Percentiles rank a stretch among this genome's conserved stretches.
Evolutionary conservation across 1,139 yeast genomes (phyloP).

Genomic region (Hemisphaericaspora lyxosophila): DNA sequence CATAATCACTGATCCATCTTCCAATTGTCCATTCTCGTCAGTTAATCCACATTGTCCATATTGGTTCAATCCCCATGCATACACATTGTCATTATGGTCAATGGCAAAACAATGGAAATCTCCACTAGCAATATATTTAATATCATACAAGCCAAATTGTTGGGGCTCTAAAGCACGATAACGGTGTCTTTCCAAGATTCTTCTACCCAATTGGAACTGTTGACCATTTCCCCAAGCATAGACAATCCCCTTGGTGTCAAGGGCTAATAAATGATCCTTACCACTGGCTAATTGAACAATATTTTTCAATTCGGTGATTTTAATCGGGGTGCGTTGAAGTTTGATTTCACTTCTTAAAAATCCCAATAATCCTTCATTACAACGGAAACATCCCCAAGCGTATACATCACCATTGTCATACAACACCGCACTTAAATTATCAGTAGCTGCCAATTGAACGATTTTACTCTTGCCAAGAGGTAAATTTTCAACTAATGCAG

Average conservation of each 20-base stretch:
- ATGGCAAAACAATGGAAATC: constrained; percentile 96
- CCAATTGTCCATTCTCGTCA: constrained; percentile 50
- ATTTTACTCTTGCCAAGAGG: constrained; percentile 54
- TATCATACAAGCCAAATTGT: constrained; percentile 73
- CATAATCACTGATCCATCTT: constrained; percentile 80
- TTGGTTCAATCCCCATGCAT: constrained; percentile 94
- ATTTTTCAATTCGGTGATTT: constrained; percentile 60
- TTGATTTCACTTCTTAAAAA: constrained; percentile 61
- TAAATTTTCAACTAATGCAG: constrained; percentile 68
- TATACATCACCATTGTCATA: constrained; percentile 83
- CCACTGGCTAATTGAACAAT: constrained; percentile 90
- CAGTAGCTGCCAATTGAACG: constrained; percentile 89
- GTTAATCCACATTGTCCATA: constrained; percentile 94
- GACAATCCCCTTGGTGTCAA: constrained; percentile 82
- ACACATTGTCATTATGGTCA: constrained; percentile 66
- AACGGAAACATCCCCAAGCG: constrained; percentile 97
- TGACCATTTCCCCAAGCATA: constrained; percentile 98
- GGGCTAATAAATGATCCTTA: constrained; percentile 84
- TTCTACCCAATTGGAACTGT: constrained; percentile 86
- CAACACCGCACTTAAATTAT: constrained; percentile 80
- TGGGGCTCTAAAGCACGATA: constrained; percentile 70
- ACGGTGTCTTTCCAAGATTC: constrained; percentile 73
- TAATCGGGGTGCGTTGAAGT: constrained; percentile 67
- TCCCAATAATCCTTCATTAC: constrained; percentile 88
- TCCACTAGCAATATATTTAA: constrained; percentile 84